Evolutionary conservation across 2,329 filamentous ascomycete species (phyloP).

Genomic region (Fusarium oligoseptatum): DNA sequence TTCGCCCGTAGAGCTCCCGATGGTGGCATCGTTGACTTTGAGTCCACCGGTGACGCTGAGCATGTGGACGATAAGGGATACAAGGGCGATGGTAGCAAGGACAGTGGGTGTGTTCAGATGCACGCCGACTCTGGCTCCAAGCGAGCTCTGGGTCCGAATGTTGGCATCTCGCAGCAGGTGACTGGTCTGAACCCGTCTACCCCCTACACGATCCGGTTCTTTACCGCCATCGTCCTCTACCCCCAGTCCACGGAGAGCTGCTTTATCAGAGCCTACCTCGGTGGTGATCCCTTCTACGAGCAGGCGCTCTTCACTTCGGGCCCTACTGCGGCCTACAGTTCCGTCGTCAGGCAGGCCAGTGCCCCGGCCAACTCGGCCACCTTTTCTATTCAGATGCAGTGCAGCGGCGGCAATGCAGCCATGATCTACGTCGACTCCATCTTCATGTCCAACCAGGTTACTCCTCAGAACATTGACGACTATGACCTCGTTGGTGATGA

Average conservation of each 20-base stretch:
- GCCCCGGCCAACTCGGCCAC: neutral
- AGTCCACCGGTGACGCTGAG: neutral
- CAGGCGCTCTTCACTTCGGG: neutral
- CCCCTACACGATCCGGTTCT: constrained; percentile 29
- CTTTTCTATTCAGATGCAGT: constrained; percentile 13
- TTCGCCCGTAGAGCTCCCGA: neutral
- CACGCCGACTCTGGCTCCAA: neutral
- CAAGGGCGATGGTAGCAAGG: constrained; percentile 18
- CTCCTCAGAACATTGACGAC: constrained; percentile 26
- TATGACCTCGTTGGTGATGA: constrained; percentile 7
- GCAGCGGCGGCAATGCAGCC: neutral
- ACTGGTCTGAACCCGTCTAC: constrained; percentile 2
- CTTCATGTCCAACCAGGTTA: constrained; percentile 33
- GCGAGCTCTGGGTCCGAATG: constrained; percentile 3
- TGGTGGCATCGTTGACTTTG: constrained; percentile 6
- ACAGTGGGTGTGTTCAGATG: neutral
- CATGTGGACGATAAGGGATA: constrained; percentile 1
- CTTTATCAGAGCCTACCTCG: constrained; percentile 16
- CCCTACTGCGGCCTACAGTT: neutral
- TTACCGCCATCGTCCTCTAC: constrained; percentile 6
- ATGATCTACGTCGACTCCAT: constrained; percentile 26
- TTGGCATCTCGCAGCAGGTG: constrained; percentile 17
- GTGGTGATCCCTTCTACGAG: constrained; percentile 4
- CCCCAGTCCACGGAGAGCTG: neutral
- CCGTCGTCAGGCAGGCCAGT: neutral